Evolutionary conservation across 2,329 filamentous ascomycete species (phyloP), one percentile per base, ranked within the genome.

Genomic region (Rutstroemia sp.): DNA sequence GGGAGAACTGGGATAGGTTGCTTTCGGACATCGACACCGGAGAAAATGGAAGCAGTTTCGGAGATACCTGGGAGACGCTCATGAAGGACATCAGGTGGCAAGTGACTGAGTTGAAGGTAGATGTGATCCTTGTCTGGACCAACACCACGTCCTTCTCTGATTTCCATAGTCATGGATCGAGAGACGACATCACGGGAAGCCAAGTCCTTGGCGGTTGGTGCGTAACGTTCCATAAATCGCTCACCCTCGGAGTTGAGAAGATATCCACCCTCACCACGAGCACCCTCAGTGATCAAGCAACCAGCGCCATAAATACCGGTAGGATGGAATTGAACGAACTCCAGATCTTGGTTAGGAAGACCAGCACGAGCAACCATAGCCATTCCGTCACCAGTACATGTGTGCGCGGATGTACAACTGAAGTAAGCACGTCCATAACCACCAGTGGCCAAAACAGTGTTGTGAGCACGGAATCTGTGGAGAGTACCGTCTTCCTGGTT

Each of bases 291-390:
- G 44, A 78, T 78, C 21, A 78, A 65, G 52, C 76, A 74, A 14
- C 75, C 76, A 23, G 75, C 75, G 25, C 75, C 76, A 57, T 78
- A 78, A 40, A 78, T 78, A 5, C 76, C 75, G 38, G 73, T 73
- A 1, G 75, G 75, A 60, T 78, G 76, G 54, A 78, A 78, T 57
- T 78, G 76, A 2, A 78, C 74, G 57, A 78, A 78, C 57, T 78
- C 75, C 69, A 78, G 74, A 60, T 77, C 75, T 60, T 77, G 75
- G 46, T 77, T 72, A 1, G 75, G 74, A 4, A 78, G 64, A 8
- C 75, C 75, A 5, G 75, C 76, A 61, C 76, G 67, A 23, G 75
- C 69, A 4, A 72, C 75, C 75, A 78, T 78, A 9, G 76, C 75
- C 52, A 73, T 77, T 17, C 76, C 76, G 59, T 78, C 76, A 19